A percentile compares a stretch with the other conserved stretches of the same genome.
Conservation (phyloP, 148 eudicot genomes). For the Dysphania ambrosioides region DNA sequence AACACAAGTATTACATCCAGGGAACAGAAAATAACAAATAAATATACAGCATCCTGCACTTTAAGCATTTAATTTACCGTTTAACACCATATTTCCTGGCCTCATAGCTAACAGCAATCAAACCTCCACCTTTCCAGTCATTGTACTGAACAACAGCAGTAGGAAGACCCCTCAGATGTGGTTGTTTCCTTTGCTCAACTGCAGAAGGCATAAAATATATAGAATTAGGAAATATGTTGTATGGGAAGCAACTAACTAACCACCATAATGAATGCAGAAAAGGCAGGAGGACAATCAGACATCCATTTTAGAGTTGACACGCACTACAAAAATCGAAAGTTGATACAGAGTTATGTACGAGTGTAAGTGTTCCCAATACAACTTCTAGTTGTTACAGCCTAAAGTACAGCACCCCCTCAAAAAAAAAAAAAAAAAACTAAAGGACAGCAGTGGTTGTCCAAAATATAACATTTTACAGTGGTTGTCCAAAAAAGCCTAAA, state of each 20-base stretch:
- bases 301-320: background rate
- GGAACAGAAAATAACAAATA: constrained; percentile 11
- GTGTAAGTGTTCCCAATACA: background rate
- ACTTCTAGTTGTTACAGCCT: background rate
- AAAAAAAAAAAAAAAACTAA: too few species aligned
- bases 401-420: too few species aligned
- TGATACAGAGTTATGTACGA: background rate
- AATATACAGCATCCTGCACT: background rate
- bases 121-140: constrained; percentile 94
- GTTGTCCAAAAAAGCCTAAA: too few species aligned
- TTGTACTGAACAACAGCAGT: constrained; percentile 94
- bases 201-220: constrained; percentile 6
- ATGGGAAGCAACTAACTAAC: background rate
- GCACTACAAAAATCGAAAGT: background rate
- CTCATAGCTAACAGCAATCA: constrained; percentile 92
- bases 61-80: constrained; percentile 49
- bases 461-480: too few species aligned
- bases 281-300: background rate
- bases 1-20: constrained; percentile 15
- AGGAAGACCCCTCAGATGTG: constrained; percentile 72
- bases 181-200: constrained; percentile 91
- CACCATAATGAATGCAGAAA: background rate
- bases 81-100: constrained; percentile 86
- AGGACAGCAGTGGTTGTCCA: background rate
- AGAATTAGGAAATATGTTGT: background rate